Base-by-base conservation (phyloP, 805 yeast genomes). In the Yarrowia hollandica region DNA sequence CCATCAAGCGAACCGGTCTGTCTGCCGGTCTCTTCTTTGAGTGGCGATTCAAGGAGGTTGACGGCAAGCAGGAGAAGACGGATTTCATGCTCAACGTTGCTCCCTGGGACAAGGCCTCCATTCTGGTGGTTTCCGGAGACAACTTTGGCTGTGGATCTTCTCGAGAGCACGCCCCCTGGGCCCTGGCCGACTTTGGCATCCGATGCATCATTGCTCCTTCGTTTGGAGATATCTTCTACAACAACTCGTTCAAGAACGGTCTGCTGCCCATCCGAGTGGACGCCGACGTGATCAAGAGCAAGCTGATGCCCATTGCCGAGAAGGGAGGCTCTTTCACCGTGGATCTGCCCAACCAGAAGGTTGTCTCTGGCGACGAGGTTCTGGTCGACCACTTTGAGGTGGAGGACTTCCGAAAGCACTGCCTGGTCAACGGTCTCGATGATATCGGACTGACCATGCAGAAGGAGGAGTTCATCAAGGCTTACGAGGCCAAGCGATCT, bases 151-250 rank as follows among this genome's bases (percentile, higher is more conserved):
- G 99, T 78, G 99, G 99, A 69, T 91, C 97, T 37, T 91, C 97
- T 1, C 89, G 99, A 81, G 99, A 94, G 75, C 99, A 94, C 70
- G 99, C 99, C 30, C 98, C 99, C 61, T 94, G 99, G 99, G 98
- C 99, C 1, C 80, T 94, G 65, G 91, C 90, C 69, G 99, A 94
- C 75, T 94, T 94, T 69, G 99, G 99, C 74, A 90, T 94, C 74
- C 86, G 88, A 74, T 86, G 92, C 64, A 88, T 94, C 69, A 91
- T 94, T 73, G 98, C 98, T 5, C 99, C 98, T 60, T 90, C 97
- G 0, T 94, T 92, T 67, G 99, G 98, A 73, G 99, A 94, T 75
- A 94, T 94, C 68, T 94, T 94, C 80, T 91, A 89, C 83, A 94
- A 88, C 78, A 94, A 94, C 79, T 91, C 97, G 59, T 88, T 88